A percentile compares a stretch with the other conserved stretches of the same genome.
Conservation (phyloP, 768 basidiomycete species). For the Phanerochaete carnosa region DNA sequence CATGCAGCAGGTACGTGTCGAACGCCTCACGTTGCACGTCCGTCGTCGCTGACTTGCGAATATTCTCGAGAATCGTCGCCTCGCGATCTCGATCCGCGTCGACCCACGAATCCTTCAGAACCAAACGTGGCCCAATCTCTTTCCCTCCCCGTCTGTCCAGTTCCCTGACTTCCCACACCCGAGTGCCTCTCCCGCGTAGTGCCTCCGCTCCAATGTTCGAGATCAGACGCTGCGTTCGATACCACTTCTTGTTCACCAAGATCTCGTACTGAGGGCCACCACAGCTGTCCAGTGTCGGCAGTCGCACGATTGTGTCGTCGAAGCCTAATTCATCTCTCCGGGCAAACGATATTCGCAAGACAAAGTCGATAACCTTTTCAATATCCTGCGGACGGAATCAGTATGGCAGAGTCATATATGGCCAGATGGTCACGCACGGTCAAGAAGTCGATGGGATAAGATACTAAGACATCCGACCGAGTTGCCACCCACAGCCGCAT, state of each 20-base stretch:
- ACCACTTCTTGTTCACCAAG: not conserved
- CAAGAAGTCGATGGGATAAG: constrained; percentile 16
- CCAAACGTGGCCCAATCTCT: not conserved
- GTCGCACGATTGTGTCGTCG: not conserved
- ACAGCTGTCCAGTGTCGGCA: not conserved
- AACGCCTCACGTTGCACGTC: not conserved
- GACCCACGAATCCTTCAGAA: constrained; percentile 14
- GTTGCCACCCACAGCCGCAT: constrained; percentile 27
- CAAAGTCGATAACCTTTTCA: not conserved
- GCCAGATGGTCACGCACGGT: constrained; percentile 1
- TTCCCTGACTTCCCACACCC: constrained; percentile 8
- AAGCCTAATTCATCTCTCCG: not conserved
- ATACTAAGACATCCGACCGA: constrained; percentile 19
- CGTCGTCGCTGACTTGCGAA: not conserved
- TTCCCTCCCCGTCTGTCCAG: not conserved
- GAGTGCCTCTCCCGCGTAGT: constrained; percentile 7
- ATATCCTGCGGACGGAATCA: not conserved
- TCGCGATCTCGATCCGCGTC: constrained; percentile 4
- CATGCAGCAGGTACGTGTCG: not conserved
- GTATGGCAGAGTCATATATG: not conserved
- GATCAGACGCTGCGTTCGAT: constrained; percentile 3
- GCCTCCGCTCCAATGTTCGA: constrained; percentile 7
- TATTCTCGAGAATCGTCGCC: not conserved
- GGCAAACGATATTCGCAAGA: not conserved
- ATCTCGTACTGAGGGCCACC: not conserved